Base-by-base conservation (phyloP, 164 flowering plant genomes). In the Chimonanthus praecox region DNA sequence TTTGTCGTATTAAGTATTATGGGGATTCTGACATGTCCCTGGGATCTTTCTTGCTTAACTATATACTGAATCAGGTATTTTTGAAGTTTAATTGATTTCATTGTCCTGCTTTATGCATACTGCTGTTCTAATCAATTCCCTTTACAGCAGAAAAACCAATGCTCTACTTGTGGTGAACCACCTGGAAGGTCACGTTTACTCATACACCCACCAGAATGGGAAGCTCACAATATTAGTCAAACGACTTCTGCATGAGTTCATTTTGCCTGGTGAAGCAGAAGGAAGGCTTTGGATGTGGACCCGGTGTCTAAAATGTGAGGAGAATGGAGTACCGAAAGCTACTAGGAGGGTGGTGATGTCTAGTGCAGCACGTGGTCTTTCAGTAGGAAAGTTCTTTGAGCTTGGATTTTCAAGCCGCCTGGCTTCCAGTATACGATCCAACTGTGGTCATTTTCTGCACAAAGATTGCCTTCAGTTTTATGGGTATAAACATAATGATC, bases 211-310 rank as follows among this genome's bases (percentile, higher is more conserved):
- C 80, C 87, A 80, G 58, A 85, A 82, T 67, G 92, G 87, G 78
- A 94, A 86, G 82, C 88, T 96, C 4, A 88, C 84, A 0, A 82
- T 92, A 73, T 87, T 80, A 77, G 92, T 94, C 44, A 85, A 86
- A 75, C 83, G 72, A 62, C 83, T 90, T 78, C 86, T 86, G 5
- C 18, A 16, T 0, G 79, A 73, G 1, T 83, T 75, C 69, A 49
- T 54, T 71, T 80, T 94, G 81, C 92, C 97, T 71, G 92, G 98
- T 61, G 89, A 89, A 86, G 80, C 83, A 54, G 92, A 88, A 78
- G 91, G 93, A 69, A 92, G 90, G 78, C 81, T 96, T 71, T 96
- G 99, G 99, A 96, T 94, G 98, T 96, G 99, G 99, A 87, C 88
- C 78, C 84, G 88, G 11, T 96, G 99, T 82, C 87, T 87, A 68